Evolutionary conservation across 2,329 filamentous ascomycete genomes (phyloP).

Genomic region (Verticillium albo-atrum): DNA sequence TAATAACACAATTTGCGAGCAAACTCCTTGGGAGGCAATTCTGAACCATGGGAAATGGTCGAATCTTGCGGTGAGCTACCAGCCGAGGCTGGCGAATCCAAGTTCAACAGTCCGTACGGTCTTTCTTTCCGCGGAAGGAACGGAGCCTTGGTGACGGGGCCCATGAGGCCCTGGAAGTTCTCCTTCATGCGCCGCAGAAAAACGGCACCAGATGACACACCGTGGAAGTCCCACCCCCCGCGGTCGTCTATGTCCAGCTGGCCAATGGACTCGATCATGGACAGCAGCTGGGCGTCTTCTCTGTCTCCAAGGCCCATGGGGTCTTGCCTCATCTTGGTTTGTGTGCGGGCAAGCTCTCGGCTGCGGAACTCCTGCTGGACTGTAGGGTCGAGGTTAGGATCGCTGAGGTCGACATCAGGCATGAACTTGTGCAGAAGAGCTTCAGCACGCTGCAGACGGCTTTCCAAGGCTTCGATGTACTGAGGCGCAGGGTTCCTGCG

Average conservation of each 20-base stretch:
- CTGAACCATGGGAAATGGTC: constrained; percentile 48
- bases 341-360: constrained; percentile 46
- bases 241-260: constrained; percentile 87
- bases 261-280: constrained; percentile 92
- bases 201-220: constrained; percentile 84
- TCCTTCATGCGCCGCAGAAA: constrained; percentile 85
- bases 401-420: constrained; percentile 79
- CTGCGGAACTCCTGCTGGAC: constrained; percentile 65
- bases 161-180: constrained; percentile 75
- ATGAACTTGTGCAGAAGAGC: constrained; percentile 72
- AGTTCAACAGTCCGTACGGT: constrained; percentile 45
- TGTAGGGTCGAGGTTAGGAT: constrained; percentile 74
- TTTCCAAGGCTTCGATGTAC: constrained; percentile 87
- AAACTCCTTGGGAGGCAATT: constrained; percentile 63
- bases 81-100: constrained; percentile 66
- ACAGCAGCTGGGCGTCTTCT: constrained; percentile 73
- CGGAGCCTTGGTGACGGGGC: constrained; percentile 51
- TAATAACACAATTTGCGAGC: constrained; percentile 51
- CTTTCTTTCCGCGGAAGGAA: constrained; percentile 51
- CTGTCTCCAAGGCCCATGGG: constrained; percentile 30
- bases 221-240: constrained; percentile 93
- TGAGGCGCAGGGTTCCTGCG: constrained; percentile 86
- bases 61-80: constrained; percentile 62
- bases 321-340: constrained; percentile 35
- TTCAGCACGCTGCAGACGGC: constrained; percentile 77